Evolutionary conservation across 306 rosid genomes (phyloP), one percentile per base, ranked within the genome.

Genomic region (Medicago lupulina): DNA sequence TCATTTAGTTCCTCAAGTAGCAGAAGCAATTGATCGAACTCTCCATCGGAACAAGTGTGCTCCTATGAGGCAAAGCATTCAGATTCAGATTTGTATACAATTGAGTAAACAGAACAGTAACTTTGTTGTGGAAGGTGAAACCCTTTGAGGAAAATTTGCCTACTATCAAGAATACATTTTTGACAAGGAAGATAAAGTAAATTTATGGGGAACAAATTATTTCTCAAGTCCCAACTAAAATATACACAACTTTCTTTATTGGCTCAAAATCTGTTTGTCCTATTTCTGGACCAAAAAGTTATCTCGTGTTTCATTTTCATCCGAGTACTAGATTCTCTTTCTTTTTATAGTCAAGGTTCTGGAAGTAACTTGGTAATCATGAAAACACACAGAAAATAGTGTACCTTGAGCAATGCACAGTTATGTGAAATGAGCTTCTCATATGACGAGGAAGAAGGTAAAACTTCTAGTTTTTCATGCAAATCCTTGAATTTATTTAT

Each of bases 321-420:
- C 58, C 14, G 2, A n/a, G 68, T 9, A 64, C 67, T 21, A 43
- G 49, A 70, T 65, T 83, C 47, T 11, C 43, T 11, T 63, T 57
- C 79, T 65, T 71, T 61, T 49, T 49, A 39, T 9, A 39, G 67
- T 70, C 36, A 61, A 43, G 44, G 78, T 70, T 76, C 75, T 74
- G 71, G 36, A 61, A 38, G 28, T 43, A 16, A 59, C 36, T 23
- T 18, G 11, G 19, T 62, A 68, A 74, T 77, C 28, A 79, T 61
- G 28, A 36, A 70, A 62, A 71, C 57, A 78, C 51, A 75, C 65
- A 69, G 44, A 17, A 28, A 68, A 67, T 55, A 31, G 25, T 85
- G 74, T 85, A 94, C 98, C 95, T 95, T 79, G 58, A 53, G 86
- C 70, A 82, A 84, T 64, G 78, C 81, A 71, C 96, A 90, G 76